Evolutionary conservation across 257 asterid genomes (phyloP), one percentile per base, ranked within the genome.

Genomic region (Jacaranda copaia): DNA sequence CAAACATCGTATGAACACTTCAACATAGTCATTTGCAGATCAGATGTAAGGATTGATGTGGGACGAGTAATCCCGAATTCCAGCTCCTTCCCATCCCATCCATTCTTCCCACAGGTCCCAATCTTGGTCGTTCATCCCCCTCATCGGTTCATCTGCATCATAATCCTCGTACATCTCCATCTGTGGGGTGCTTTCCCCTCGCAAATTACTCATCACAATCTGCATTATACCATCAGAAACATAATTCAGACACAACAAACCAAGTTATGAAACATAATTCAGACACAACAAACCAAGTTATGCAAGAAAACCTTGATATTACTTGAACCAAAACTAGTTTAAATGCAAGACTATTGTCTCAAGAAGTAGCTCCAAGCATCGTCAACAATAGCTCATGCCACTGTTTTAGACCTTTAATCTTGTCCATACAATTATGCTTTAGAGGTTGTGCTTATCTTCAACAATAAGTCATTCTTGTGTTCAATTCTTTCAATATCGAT

Each of bases 1-100:
- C 51, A 43, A 49, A 15, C 42, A 59, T 32, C 67, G 25, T 15
- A 20, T 16, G 53, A 39, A 71, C 60, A 67, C 10, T 32, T 25
- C 32, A 25, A 25, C 32, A 14, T 4, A 43, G 8, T 4, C 13
- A 8, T 36, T 39, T 32, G 43, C 46, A 35, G 66, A 76, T 88
- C 81, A 93, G 5, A 91, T 91, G 86, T 90, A 90, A 75, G 98
- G 97, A 48, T 93, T 95, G 68, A 95, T 75, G 55, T 91, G 99
- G 5, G 97, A 90, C 0, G 98, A 72, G 73, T 93, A 95, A 58
- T 93, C 97, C 3, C 96, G 82, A 67, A 91, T 93, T 16, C 99
- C 97, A 5, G 95, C 98, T 48, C 98, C 99, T 90, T 93, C 98
- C 94, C 94, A 95, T 45, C 98, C 99, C 97, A 90, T 95, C 98